Conservation (phyloP, 331 rosid genomes). For the Rhamnella rubrinervis region DNA sequence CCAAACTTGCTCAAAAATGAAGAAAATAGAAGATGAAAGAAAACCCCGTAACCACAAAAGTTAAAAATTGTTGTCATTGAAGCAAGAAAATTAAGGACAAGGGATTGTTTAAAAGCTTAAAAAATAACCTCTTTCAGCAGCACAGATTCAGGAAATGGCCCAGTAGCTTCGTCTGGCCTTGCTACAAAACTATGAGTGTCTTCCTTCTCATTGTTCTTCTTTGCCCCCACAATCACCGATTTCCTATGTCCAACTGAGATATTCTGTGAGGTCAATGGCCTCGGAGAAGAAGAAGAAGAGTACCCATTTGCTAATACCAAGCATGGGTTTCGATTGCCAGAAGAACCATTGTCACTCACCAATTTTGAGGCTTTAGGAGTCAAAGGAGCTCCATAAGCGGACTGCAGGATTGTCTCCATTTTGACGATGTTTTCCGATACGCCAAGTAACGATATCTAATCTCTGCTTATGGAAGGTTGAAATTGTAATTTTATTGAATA, state of each 20-base stretch:
- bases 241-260: slow-evolving; percentile 27
- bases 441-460: neutral
- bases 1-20: too few relatives aligned
- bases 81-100: neutral
- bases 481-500: neutral
- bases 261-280: slow-evolving; percentile 31
- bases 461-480: neutral
- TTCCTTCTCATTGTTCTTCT: slow-evolving; percentile 41
- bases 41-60: too few relatives aligned
- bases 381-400: slow-evolving; percentile 34
- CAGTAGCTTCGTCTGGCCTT: slow-evolving; percentile 64
- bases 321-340: slow-evolving; percentile 20
- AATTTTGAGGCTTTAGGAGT: slow-evolving; percentile 25
- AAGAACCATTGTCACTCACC: slow-evolving; percentile 18
- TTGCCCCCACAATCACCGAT: slow-evolving; percentile 47
- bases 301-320: slow-evolving; percentile 23
- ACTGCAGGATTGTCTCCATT: slow-evolving; percentile 45
- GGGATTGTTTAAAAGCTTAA: neutral
- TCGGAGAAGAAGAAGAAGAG: slow-evolving; percentile 26
- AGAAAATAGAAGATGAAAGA: too few relatives aligned
- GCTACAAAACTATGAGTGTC: slow-evolving; percentile 61
- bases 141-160: slow-evolving; percentile 88
- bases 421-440: neutral
- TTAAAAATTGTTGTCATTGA: neutral
- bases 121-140: slow-evolving; percentile 71